A percentile compares a stretch with the other conserved stretches of the same genome.
phyloP scores from a whole-genome alignment of 495 filamentous ascomycete species.

The Penicillium canariense region DNA sequence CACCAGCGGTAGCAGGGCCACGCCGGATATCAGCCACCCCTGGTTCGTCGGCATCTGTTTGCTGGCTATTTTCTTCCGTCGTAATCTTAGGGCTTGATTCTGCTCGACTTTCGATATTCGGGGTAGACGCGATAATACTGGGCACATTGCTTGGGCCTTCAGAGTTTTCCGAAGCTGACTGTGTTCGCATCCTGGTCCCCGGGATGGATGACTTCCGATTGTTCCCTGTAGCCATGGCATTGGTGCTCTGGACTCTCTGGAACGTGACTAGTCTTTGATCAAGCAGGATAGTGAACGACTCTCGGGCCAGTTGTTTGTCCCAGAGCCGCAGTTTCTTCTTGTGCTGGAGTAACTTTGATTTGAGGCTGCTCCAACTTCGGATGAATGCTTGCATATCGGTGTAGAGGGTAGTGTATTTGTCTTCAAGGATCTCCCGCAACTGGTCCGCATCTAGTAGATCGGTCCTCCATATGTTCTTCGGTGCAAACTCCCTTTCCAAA shows the following conservation, averaged over 20 bases:
- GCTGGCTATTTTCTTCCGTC: conserved; percentile 2
- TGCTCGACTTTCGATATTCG: not conserved
- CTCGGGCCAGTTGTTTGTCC: conserved; percentile 28
- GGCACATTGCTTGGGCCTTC: not conserved
- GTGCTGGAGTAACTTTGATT: conserved; percentile 30
- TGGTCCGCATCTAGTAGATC: conserved; percentile 9
- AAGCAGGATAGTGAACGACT: conserved; percentile 31
- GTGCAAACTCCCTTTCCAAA: conserved; percentile 32
- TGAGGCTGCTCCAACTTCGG: conserved; percentile 28
- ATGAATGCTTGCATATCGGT: conserved; percentile 25
- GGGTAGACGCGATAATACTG: not conserved
- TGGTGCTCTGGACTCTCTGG: conserved; percentile 19
- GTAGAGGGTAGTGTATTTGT: conserved; percentile 38
- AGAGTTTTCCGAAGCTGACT: not conserved
- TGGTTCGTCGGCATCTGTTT: not conserved
- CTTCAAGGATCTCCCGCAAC: conserved; percentile 13
- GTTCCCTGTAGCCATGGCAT: not conserved
- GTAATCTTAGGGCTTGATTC: not conserved
- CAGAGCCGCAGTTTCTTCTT: conserved; percentile 40
- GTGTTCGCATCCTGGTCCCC: not conserved
- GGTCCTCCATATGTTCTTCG: conserved; percentile 20
- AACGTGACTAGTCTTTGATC: conserved; percentile 28
- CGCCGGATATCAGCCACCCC: conserved; percentile 15
- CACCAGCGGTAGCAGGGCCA: conserved; percentile 11
- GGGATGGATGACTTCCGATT: not conserved